These are phyloP conservation scores for Ajuga chamaepitys DNA, from an alignment of 257 asterid species.

Conservation along the genomic window DNA sequence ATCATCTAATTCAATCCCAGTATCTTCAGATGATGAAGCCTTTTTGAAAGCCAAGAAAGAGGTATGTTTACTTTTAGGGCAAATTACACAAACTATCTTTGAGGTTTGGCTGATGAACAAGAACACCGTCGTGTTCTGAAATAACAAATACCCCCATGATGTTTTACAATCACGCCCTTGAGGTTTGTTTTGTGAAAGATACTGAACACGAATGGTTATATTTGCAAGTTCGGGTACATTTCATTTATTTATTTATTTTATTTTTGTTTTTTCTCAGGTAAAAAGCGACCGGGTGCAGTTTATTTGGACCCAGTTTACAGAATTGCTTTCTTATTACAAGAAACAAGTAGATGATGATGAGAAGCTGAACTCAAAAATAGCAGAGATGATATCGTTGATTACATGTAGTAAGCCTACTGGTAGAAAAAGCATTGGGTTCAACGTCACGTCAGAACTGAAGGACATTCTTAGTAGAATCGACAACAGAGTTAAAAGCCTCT, in stretches of 20 bases:
- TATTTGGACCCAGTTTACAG: constrained; percentile 85
- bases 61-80: constrained; percentile 44
- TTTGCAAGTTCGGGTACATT: no score
- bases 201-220: no score
- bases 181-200: no score
- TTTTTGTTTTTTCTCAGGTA: constrained; percentile 35
- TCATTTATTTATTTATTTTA: neutral
- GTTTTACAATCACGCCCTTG: no score
- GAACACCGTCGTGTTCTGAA: no score
- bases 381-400: constrained; percentile 86
- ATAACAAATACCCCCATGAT: no score
- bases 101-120: no score
- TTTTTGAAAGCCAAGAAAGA: constrained; percentile 81
- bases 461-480: constrained; percentile 61
- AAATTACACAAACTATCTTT: no score
- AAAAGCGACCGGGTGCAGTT: constrained; percentile 68
- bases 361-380: constrained; percentile 51
- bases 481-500: constrained; percentile 51
- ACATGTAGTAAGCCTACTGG: constrained; percentile 59
- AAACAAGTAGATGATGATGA: constrained; percentile 61
- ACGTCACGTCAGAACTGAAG: constrained; percentile 61
- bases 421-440: constrained; percentile 39
- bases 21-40: constrained; percentile 81
- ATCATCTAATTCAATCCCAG: constrained; percentile 70
- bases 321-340: constrained; percentile 55